A percentile compares a stretch with the other conserved stretches of the same genome.
phyloP scores from a whole-genome alignment of 169 alveolate genomes.

The Eimeria acervulina region DNA sequence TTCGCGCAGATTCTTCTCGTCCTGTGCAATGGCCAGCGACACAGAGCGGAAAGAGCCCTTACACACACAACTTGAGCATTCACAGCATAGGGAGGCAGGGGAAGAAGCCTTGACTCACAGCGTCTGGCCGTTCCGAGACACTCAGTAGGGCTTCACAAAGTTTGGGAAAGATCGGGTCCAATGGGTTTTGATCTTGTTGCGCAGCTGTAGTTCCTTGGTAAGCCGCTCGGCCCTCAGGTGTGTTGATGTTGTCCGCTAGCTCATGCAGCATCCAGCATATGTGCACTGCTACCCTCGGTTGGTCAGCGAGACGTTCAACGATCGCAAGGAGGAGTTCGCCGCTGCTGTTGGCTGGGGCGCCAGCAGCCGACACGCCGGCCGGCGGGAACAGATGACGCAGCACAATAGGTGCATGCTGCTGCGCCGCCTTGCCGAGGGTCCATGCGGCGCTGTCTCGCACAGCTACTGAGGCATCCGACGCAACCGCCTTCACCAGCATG shows the following conservation, averaged over 20 bases:
- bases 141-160: slow-evolving; percentile 82
- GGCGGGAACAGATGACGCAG: slow-evolving; percentile 88
- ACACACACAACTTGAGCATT: neutral
- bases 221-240: slow-evolving; percentile 70
- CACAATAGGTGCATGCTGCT: slow-evolving; percentile 91
- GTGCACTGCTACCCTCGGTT: slow-evolving; percentile 85
- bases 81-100: neutral
- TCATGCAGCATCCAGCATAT: slow-evolving; percentile 84
- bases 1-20: slow-evolving; percentile 82
- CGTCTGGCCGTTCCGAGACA: slow-evolving; percentile 83
- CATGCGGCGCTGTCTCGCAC: slow-evolving; percentile 97
- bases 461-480: slow-evolving; percentile 94
- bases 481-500: slow-evolving; percentile 90
- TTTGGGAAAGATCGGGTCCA: slow-evolving; percentile 79
- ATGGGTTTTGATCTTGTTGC: slow-evolving; percentile 51
- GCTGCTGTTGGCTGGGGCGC: slow-evolving; percentile 14
- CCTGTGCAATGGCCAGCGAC: slow-evolving; percentile 46
- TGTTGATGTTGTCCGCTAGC: slow-evolving; percentile 78
- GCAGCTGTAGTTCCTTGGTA: slow-evolving; percentile 14
- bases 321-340: slow-evolving; percentile 80
- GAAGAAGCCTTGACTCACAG: slow-evolving; percentile 41
- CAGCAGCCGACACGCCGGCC: slow-evolving; percentile 52
- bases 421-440: slow-evolving; percentile 95
- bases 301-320: slow-evolving; percentile 79
- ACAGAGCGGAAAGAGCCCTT: neutral